Base-by-base conservation (phyloP, 1,284 basidiomycete species). In the Ceratobasidium sp. region DNA sequence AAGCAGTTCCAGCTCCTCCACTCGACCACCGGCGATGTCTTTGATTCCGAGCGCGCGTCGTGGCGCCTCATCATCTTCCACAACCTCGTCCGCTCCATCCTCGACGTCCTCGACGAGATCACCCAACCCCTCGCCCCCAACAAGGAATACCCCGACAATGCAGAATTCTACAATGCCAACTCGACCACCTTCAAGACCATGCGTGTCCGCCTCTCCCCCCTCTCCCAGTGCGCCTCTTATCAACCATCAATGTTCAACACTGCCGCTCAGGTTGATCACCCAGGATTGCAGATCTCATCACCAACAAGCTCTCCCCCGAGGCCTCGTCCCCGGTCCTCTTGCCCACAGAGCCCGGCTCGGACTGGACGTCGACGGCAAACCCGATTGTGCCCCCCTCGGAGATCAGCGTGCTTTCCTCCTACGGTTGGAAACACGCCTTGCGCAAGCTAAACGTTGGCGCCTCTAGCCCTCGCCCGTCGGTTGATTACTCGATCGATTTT, bases 41-140 rank as follows among this genome's bases (percentile, higher is more conserved):
- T 94, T 82, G 88, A 89, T 78, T 88, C 90, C 29, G 92, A 94
- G 82, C 87, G 93, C 78, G 89, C 91, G 77, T 92, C 92, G 43
- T 94, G 92, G 92, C 89, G 93, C 75, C 88, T 91, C 67, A 92
- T 94, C 79, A 92, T 94, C 80, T 94, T 94, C 84, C 87, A 94
- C 78, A 94, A 94, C 83, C 87, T 94, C 79, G 90, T 94, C 77
- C 89, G 90, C 81, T 94, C 93, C 77, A 85, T 94, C 80, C 89
- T 90, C 56, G 49, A 62, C 78, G 92, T 94, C 79, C 85, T 94
- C 76, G 92, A 94, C 77, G 89, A 91, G 29, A 88, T 93, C 76
- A 86, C 89, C 6, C 89, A 90, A 44, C 81, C 83, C 59, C 52
- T 71, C n/a, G 5, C 78, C 2, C 52, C 73, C 3, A 64, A 25